phyloP scores from a whole-genome alignment of 805 yeast genomes.

The Candida ipomoeae region DNA sequence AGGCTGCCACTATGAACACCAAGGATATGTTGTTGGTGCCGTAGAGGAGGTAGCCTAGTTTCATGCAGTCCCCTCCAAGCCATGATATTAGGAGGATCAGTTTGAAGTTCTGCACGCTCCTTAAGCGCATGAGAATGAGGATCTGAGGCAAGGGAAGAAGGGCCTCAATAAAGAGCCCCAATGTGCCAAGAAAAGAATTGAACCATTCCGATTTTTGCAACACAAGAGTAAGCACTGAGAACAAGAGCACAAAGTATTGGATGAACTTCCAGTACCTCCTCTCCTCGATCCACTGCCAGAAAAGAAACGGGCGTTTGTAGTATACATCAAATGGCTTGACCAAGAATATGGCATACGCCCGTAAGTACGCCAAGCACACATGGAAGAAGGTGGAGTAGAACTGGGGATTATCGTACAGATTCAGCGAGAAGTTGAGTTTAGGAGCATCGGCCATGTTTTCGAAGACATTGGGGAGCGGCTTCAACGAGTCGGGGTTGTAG shows the following conservation, averaged over 20 bases:
- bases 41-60: conserved; percentile 66
- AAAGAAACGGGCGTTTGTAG: conserved; percentile 57
- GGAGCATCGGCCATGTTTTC: conserved; percentile 22
- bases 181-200: conserved; percentile 52
- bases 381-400: conserved; percentile 8
- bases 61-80: conserved; percentile 84
- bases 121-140: conserved; percentile 58
- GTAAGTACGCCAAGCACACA: conserved; percentile 8
- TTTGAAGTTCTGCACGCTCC: conserved; percentile 75
- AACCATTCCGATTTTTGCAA: conserved; percentile 35
- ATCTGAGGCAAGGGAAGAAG: conserved; percentile 75
- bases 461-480: conserved; percentile 26
- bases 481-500: conserved; percentile 31
- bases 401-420: conserved; percentile 9
- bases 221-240: conserved; percentile 38
- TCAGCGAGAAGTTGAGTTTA: conserved; percentile 7
- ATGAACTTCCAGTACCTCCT: conserved; percentile 61
- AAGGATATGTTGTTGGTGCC: conserved; percentile 69
- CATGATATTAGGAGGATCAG: conserved; percentile 72
- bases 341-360: conserved; percentile 22
- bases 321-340: conserved; percentile 67
- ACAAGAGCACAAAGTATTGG: conserved; percentile 37
- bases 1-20: conserved; percentile 64
- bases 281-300: conserved; percentile 85
- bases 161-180: conserved; percentile 69